Percentiles rank a stretch among this genome's conserved stretches.
phyloP scores from a whole-genome alignment of 495 filamentous ascomycete genomes.

The Haplographium delicatum region DNA sequence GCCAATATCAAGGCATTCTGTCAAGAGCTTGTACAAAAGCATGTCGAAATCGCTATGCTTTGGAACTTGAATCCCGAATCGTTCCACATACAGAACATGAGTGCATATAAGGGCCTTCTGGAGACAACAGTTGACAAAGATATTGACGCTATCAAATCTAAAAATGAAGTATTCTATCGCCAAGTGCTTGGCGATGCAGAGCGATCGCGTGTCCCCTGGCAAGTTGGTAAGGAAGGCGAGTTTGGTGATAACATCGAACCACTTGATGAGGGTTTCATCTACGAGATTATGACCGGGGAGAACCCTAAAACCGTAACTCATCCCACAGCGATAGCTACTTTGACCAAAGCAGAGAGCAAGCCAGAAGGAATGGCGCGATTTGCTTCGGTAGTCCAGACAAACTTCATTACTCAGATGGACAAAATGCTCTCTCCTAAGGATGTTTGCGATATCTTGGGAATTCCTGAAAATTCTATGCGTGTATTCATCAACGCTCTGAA shows the following conservation, averaged over 20 bases:
- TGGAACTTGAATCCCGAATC: too few species aligned
- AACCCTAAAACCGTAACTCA: too few species aligned
- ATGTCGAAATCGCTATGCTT: slow-evolving; percentile 3
- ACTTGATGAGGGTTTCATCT: slow-evolving; percentile 22
- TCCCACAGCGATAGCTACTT: not conserved
- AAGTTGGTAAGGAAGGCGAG: slow-evolving; percentile 25
- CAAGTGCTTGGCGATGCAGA: slow-evolving; percentile 24
- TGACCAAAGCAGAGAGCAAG: not conserved
- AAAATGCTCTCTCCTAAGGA: slow-evolving; percentile 18
- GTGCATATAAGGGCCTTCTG: not conserved
- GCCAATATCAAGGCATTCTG: slow-evolving; percentile 3
- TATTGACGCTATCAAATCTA: not conserved
- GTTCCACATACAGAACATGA: slow-evolving; percentile 12
- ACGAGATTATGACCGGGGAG: slow-evolving; percentile 20
- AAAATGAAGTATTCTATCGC: not conserved
- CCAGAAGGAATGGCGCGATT: not conserved
- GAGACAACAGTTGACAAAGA: not conserved
- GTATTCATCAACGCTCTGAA: too few species aligned
- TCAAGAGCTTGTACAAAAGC: not conserved
- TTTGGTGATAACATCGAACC: slow-evolving; percentile 21
- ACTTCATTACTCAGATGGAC: slow-evolving; percentile 7
- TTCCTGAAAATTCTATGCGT: slow-evolving; percentile 23
- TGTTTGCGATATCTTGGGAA: slow-evolving; percentile 17
- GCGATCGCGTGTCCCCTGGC: slow-evolving; percentile 22
- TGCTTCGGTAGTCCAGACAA: not conserved